Conservation (phyloP, 805 yeast genomes). For the Cyberlindnera misumaiensis region DNA sequence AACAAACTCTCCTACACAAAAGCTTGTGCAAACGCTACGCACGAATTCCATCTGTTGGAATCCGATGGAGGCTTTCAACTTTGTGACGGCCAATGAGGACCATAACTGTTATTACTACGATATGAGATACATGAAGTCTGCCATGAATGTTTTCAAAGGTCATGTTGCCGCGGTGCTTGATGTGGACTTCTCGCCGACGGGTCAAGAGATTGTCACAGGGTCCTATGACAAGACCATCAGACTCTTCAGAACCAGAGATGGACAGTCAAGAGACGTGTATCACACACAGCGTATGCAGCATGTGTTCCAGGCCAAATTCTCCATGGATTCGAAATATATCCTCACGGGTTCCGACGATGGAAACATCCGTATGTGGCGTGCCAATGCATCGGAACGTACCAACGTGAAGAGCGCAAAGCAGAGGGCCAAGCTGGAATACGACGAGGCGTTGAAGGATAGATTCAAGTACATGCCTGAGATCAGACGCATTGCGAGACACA, state of each 20-base stretch:
- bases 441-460: slow-evolving; percentile 84
- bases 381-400: slow-evolving; percentile 78
- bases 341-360: slow-evolving; percentile 94
- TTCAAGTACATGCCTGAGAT: slow-evolving; percentile 96
- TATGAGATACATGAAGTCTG: slow-evolving; percentile 83
- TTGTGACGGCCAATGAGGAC: slow-evolving; percentile 90
- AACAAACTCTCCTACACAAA: slow-evolving; percentile 88
- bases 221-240: slow-evolving; percentile 92
- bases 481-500: slow-evolving; percentile 79
- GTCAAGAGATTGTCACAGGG: slow-evolving; percentile 92
- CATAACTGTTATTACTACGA: slow-evolving; percentile 94
- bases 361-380: slow-evolving; percentile 89
- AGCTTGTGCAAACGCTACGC: slow-evolving; percentile 73
- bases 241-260: slow-evolving; percentile 65
- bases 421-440: slow-evolving; percentile 81
- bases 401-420: slow-evolving; percentile 75
- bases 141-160: slow-evolving; percentile 83
- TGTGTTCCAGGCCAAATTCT: slow-evolving; percentile 72
- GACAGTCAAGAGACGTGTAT: slow-evolving; percentile 91
- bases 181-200: slow-evolving; percentile 94
- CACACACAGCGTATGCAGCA: slow-evolving; percentile 98
- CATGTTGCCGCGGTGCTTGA: slow-evolving; percentile 95
- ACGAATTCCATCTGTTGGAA: slow-evolving; percentile 91
- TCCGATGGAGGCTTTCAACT: slow-evolving; percentile 94
- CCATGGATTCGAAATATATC: slow-evolving; percentile 86